Evolutionary conservation across 495 filamentous ascomycete genomes (phyloP), one percentile per base, ranked within the genome.

Genomic region (Hypoxylon subgilvum): DNA sequence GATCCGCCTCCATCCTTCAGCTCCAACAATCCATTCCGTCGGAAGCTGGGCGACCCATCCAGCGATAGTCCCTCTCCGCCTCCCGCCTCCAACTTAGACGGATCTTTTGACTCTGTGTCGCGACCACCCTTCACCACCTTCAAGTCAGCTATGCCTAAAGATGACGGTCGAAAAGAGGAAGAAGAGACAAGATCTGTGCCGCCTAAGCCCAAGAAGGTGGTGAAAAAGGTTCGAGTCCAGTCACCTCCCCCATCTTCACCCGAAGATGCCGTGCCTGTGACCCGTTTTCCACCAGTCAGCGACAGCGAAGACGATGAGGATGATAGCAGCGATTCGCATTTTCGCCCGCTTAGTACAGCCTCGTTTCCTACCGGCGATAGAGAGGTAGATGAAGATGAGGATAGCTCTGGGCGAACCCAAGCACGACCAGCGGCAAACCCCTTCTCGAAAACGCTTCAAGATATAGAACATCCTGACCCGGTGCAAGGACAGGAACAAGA

Each of bases 191-290:
- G 12, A 25, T 60, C 74, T 10, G 65, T 72, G 13, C 53, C 71
- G 30, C 69, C 71, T 16, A 76, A 70, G 60, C 75, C 77, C 34
- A 78, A 74, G 47, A 78, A 82, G 60, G 66, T 78, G 3, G 69
- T 77, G 2, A 84, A 84, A 66, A 82, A 73, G 57, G 81, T 84
- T 19, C 76, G 80, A 44, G 79, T 84, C 1, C 79, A 82, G 61
- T 82, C 80, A 23, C 81, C 81, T 23, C 81, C 80, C 45, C 79
- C 81, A 1, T 76, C 74, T 8, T 78, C 76, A 10, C 79, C 78
- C 51, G 76, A 79, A 40, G 70, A 73, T 51, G 52, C 61, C 27
- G 44, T 41, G 10, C 61, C 65, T 6, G 58, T 56, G 17, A 58
- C 50, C 7, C 60, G 57, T 7, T 74, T 71, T 55, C 69, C 71